These are phyloP conservation scores for Lignosus rhinocerotis DNA, from an alignment of 1,284 basidiomycete species.

Conservation along the genomic window DNA sequence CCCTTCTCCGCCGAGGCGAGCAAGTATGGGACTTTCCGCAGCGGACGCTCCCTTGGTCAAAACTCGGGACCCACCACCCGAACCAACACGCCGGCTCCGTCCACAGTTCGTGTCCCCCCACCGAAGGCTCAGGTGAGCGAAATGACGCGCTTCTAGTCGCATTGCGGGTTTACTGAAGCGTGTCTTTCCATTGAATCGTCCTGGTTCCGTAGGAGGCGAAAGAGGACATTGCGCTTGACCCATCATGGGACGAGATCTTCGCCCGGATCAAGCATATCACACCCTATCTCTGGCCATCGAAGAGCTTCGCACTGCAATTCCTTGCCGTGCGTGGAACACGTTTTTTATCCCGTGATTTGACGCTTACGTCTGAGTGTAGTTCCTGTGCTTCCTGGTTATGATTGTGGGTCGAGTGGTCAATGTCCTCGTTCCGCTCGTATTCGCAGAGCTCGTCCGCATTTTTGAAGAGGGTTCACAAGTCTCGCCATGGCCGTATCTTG, in stretches of 20 bases:
- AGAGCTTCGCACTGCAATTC: slow-evolving; percentile 63
- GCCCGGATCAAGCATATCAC: slow-evolving; percentile 60
- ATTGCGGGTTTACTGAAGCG: slow-evolving; percentile 7
- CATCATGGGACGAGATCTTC: slow-evolving; percentile 65
- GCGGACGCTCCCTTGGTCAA: slow-evolving; percentile 47
- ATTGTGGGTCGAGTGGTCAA: slow-evolving; percentile 78
- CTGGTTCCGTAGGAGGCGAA: slow-evolving; percentile 43
- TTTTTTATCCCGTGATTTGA: slow-evolving; percentile 4
- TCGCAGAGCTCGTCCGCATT: slow-evolving; percentile 66
- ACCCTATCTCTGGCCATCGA: slow-evolving; percentile 84
- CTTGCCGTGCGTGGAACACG: slow-evolving; percentile 54
- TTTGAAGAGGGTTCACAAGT: slow-evolving; percentile 49
- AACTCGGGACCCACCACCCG: slow-evolving; percentile 59
- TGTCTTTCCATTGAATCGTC: slow-evolving; percentile 2
- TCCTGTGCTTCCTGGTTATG: slow-evolving; percentile 67
- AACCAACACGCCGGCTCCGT: slow-evolving; percentile 62
- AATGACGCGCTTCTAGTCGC: slow-evolving; percentile 9
- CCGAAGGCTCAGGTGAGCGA: slow-evolving; percentile 34
- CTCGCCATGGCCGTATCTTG: slow-evolving; percentile 65
- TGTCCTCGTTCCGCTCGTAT: slow-evolving; percentile 67
- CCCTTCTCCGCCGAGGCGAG: slow-evolving; percentile 46
- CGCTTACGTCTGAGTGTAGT: slow-evolving; percentile 12
- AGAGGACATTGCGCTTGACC: slow-evolving; percentile 60
- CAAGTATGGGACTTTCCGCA: slow-evolving; percentile 77
- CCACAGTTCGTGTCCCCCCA: slow-evolving; percentile 31